Conservation (phyloP, 2,329 filamentous ascomycete species). For the Arthrobotrys megalospora region DNA sequence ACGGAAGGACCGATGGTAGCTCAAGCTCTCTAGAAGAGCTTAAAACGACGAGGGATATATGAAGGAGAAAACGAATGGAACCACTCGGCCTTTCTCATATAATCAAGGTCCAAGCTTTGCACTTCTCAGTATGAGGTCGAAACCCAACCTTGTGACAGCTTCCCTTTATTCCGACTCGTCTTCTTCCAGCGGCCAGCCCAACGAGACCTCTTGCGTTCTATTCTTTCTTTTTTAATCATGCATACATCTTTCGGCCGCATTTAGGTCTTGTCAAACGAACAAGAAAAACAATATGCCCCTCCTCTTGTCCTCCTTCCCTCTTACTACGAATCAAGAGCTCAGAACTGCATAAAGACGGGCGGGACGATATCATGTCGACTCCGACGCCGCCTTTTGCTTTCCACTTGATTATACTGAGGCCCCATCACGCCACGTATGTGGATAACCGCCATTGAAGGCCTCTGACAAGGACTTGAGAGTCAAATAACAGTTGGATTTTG, state of each 20-base stretch:
- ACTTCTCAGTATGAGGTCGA: constrained; percentile 34
- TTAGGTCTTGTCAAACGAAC: constrained; percentile 53
- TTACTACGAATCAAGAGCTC: constrained; percentile 54
- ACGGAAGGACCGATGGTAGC: constrained; percentile 35
- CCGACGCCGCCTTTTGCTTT: constrained; percentile 22
- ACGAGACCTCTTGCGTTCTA: constrained; percentile 18
- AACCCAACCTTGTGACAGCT: constrained; percentile 37
- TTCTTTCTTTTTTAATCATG: constrained; percentile 44
- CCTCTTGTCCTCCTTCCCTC: constrained; percentile 41
- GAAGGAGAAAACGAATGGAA: constrained; percentile 20
- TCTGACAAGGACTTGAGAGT: constrained; percentile 18
- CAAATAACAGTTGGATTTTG: constrained; percentile 18
- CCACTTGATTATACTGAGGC: constrained; percentile 26
- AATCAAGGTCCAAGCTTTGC: constrained; percentile 39
- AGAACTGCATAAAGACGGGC: constrained; percentile 47
- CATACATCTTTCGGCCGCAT: constrained; percentile 56
- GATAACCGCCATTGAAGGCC: constrained; percentile 19
- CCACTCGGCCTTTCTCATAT: constrained; percentile 22
- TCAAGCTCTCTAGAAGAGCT: constrained; percentile 40
- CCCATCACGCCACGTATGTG: constrained; percentile 55
- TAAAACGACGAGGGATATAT: constrained; percentile 59
- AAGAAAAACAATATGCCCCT: constrained; percentile 51
- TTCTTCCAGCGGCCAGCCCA: constrained; percentile 6
- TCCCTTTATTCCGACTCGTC: constrained; percentile 18
- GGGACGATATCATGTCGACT: constrained; percentile 37